Conservation (phyloP, 306 rosid species). For the Argentina anserina region DNA sequence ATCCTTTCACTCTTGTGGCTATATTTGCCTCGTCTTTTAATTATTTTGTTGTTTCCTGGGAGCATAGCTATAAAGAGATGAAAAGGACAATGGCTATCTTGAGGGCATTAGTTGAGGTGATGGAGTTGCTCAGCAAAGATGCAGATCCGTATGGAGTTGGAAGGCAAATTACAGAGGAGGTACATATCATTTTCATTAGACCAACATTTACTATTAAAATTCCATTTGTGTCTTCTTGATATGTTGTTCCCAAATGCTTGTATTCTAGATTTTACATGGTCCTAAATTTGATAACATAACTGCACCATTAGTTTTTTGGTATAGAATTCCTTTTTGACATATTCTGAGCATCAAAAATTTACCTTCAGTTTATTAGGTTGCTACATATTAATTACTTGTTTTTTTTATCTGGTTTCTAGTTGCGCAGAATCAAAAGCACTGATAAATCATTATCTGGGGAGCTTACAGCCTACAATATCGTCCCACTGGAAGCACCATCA, state of each 20-base stretch:
- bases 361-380: neutral
- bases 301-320: no score
- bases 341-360: slow-evolving; percentile 26
- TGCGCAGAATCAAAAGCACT: slow-evolving; percentile 58
- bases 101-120: slow-evolving; percentile 87
- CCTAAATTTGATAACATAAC: no score
- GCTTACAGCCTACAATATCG: slow-evolving; percentile 81
- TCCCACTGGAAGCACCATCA: slow-evolving; percentile 74
- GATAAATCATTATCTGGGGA: slow-evolving; percentile 60
- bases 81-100: slow-evolving; percentile 69
- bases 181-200: slow-evolving; percentile 30
- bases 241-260: slow-evolving; percentile 4
- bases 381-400: neutral
- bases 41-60: slow-evolving; percentile 36
- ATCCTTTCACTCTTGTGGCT: neutral
- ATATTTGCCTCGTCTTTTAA: slow-evolving; percentile 9
- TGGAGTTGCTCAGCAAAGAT: slow-evolving; percentile 79
- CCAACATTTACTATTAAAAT: slow-evolving; percentile 6
- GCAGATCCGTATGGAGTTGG: slow-evolving; percentile 87
- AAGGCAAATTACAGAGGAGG: slow-evolving; percentile 82
- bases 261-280: slow-evolving; percentile 2
- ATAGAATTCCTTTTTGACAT: slow-evolving; percentile 14
- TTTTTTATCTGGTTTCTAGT: slow-evolving; percentile 41
- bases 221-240: slow-evolving; percentile 14
- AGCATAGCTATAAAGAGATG: slow-evolving; percentile 53